Percentiles rank a stretch among this genome's conserved stretches.
These are phyloP conservation scores for Alternaria solani DNA, from an alignment of 2,329 filamentous ascomycete genomes.

Conservation along the genomic window DNA sequence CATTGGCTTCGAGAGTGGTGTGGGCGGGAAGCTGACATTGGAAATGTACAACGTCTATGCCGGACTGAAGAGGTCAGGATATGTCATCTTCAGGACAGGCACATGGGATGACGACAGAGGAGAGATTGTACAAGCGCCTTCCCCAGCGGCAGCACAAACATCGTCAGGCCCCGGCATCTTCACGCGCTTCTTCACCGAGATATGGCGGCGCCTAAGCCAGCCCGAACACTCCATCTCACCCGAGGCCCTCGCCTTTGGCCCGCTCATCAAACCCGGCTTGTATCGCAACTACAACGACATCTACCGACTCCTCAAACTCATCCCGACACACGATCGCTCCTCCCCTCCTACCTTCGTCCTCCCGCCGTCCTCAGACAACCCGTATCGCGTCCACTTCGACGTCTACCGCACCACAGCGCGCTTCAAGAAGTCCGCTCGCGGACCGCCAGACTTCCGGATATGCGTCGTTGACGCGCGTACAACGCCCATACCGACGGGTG, in stretches of 20 bases:
- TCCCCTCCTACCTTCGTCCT: slow-evolving; percentile 46
- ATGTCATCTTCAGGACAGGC: slow-evolving; percentile 77
- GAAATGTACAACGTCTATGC: slow-evolving; percentile 90
- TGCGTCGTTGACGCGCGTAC: slow-evolving; percentile 80
- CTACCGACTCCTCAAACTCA: slow-evolving; percentile 77
- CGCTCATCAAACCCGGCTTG: slow-evolving; percentile 61
- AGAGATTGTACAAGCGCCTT: slow-evolving; percentile 17
- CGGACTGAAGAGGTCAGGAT: slow-evolving; percentile 82
- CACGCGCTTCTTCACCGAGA: slow-evolving; percentile 47
- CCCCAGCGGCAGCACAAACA: slow-evolving; percentile 11
- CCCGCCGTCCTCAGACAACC: slow-evolving; percentile 51
- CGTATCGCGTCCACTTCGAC: slow-evolving; percentile 79
- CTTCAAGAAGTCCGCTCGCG: slow-evolving; percentile 82
- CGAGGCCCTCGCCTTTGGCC: slow-evolving; percentile 51
- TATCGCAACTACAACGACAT: slow-evolving; percentile 69
- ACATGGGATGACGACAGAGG: slow-evolving; percentile 50
- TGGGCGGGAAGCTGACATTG: slow-evolving; percentile 64
- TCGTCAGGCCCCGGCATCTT: slow-evolving; percentile 31
- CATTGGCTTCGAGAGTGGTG: slow-evolving; percentile 71
- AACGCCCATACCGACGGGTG: slow-evolving; percentile 74
- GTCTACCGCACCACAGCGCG: slow-evolving; percentile 75
- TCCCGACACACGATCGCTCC: slow-evolving; percentile 73
- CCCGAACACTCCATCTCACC: slow-evolving; percentile 27
- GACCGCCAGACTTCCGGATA: slow-evolving; percentile 82
- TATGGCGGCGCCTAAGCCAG: slow-evolving; percentile 44